A percentile compares a stretch with the other conserved stretches of the same genome.
Conservation (phyloP, 495 filamentous ascomycete genomes). For the Poronia punctata region DNA sequence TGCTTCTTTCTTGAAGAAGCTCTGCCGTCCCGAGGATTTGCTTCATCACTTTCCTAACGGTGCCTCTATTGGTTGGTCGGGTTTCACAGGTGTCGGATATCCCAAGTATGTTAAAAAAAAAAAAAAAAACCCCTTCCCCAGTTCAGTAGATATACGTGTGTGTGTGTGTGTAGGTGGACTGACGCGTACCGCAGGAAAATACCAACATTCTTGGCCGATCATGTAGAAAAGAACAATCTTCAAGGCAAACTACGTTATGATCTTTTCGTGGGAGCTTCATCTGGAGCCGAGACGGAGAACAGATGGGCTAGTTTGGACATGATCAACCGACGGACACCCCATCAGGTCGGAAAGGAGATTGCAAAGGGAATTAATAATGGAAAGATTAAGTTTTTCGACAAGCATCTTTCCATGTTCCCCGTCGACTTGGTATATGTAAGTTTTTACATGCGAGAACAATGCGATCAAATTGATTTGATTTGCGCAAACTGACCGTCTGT, state of each 20-base stretch:
- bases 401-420: conserved; percentile 91
- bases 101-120: conserved; percentile 62
- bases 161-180: too few relatives aligned
- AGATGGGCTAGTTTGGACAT: conserved; percentile 81
- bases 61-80: conserved; percentile 81
- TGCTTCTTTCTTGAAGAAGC: conserved; percentile 71
- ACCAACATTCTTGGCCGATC: conserved; percentile 76
- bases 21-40: conserved; percentile 72
- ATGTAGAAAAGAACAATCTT: conserved; percentile 83
- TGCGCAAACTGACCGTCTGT: too few relatives aligned
- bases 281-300: conserved; percentile 86
- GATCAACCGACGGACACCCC: conserved; percentile 78
- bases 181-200: conserved; percentile 54
- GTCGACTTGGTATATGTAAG: conserved; percentile 75
- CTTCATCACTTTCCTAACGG: conserved; percentile 75
- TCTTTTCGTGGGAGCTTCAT: conserved; percentile 83
- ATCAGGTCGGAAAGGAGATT: conserved; percentile 89
- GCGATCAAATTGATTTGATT: too few relatives aligned
- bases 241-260: conserved; percentile 79
- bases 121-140: neutral
- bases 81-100: conserved; percentile 88
- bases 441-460: conserved; percentile 13
- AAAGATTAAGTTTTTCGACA: conserved; percentile 86
- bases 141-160: too few relatives aligned
- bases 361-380: conserved; percentile 86